Percentiles rank a stretch among this genome's conserved stretches.
phyloP scores from a whole-genome alignment of 78 protist species.

The Dictyostelium purpureum region DNA sequence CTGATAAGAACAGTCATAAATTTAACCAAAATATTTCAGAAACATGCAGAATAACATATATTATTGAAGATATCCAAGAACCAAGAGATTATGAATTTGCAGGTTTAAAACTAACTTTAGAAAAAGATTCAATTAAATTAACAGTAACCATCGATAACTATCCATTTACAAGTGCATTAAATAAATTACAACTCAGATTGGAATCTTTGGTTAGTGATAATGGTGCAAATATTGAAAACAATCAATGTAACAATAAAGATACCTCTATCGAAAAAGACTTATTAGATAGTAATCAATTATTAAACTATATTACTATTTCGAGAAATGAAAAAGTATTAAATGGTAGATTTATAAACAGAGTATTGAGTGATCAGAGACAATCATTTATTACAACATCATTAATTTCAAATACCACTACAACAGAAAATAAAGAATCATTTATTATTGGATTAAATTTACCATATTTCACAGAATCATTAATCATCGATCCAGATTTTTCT shows the following conservation, averaged over 20 bases:
- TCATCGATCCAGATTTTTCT: slow-evolving; percentile 27
- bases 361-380: neutral
- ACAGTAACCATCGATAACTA: neutral
- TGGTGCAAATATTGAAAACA: neutral
- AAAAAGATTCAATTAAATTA: neutral
- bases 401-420: neutral
- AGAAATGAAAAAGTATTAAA: neutral
- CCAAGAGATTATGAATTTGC: neutral
- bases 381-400: neutral
- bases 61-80: neutral
- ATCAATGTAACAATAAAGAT: neutral
- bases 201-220: neutral
- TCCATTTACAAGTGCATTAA: neutral
- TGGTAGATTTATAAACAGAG: neutral
- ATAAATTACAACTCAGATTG: neutral
- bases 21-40: neutral
- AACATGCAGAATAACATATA: neutral
- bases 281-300: neutral
- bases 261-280: neutral
- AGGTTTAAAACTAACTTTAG: neutral
- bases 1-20: neutral
- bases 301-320: neutral
- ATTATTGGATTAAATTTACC: slow-evolving; percentile 8
- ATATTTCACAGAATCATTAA: neutral
- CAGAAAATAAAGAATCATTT: too few species aligned